Conservation (phyloP, 768 basidiomycete genomes). For the Termitomyces sp. region DNA sequence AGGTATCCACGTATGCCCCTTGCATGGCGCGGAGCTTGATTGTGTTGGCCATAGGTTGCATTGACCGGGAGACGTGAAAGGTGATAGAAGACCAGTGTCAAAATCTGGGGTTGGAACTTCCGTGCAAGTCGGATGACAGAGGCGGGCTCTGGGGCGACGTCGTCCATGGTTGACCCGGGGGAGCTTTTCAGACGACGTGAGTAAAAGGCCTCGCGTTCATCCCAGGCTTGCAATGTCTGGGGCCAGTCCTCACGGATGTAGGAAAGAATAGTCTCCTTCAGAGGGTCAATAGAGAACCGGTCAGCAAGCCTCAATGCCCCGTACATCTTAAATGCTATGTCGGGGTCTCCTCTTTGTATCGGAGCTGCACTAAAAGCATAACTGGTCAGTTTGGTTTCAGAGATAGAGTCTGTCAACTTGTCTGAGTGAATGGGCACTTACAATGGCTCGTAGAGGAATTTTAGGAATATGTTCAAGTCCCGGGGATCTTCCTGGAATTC, state of each 20-base stretch:
- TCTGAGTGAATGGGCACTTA: slow-evolving; percentile 4
- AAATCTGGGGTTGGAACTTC: slow-evolving; percentile 18
- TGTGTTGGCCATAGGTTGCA: slow-evolving; percentile 18
- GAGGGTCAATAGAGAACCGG: slow-evolving; percentile 20
- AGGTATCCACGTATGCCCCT: slow-evolving; percentile 18
- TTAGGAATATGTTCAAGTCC: slow-evolving; percentile 21
- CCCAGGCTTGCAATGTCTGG: slow-evolving; percentile 20
- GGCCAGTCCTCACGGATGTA: slow-evolving; percentile 23
- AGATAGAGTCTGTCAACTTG: background rate
- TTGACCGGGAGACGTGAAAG: slow-evolving; percentile 19
- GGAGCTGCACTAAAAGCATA: slow-evolving; percentile 20
- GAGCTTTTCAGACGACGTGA: slow-evolving; percentile 19
- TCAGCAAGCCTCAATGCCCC: slow-evolving; percentile 22
- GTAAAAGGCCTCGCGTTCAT: slow-evolving; percentile 21
- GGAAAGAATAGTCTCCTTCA: slow-evolving; percentile 20
- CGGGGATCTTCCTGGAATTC: slow-evolving; percentile 22
- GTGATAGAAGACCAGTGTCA: slow-evolving; percentile 19
- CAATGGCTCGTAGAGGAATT: slow-evolving; percentile 25
- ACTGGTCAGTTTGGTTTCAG: slow-evolving; percentile 11
- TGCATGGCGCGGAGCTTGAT: slow-evolving; percentile 14
- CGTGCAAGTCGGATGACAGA: slow-evolving; percentile 20
- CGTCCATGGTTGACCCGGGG: slow-evolving; percentile 21
- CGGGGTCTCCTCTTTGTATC: slow-evolving; percentile 21
- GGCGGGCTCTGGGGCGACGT: slow-evolving; percentile 20
- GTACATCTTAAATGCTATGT: slow-evolving; percentile 22